phyloP scores from a whole-genome alignment of 2,329 filamentous ascomycete species.

The Pseudogymnoascus sp. region DNA sequence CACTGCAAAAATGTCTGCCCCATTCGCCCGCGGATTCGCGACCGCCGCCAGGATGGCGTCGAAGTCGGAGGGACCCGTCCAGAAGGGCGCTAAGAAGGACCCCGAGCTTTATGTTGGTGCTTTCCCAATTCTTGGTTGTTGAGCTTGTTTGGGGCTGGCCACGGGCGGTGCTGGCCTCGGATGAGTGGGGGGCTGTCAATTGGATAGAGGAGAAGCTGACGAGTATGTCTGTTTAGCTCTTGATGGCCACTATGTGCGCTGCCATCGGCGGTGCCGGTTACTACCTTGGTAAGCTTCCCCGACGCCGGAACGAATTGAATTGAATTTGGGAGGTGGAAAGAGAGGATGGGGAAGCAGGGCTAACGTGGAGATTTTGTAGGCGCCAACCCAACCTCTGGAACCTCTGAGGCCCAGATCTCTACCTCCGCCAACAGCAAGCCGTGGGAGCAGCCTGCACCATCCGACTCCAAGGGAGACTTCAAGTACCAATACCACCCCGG shows the following conservation, averaged over 20 bases:
- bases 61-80: conserved; percentile 40
- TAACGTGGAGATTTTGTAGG: conserved; percentile 39
- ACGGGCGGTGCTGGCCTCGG: neutral
- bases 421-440: conserved; percentile 76
- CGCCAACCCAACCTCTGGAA: conserved; percentile 75
- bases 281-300: conserved; percentile 60
- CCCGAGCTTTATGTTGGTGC: conserved; percentile 63
- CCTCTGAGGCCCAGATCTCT: conserved; percentile 70
- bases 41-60: conserved; percentile 30
- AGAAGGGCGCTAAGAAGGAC: conserved; percentile 59
- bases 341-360: neutral
- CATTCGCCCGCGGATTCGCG: conserved; percentile 27
- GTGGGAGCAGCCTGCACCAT: conserved; percentile 64
- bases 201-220: neutral
- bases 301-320: neutral
- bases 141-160: neutral
- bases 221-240: conserved; percentile 53
- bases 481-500: conserved; percentile 59
- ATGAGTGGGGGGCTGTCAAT: neutral
- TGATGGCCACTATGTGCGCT: conserved; percentile 83
- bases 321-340: neutral
- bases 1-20: conserved; percentile 24
- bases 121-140: neutral
- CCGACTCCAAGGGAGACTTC: conserved; percentile 53
- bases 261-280: conserved; percentile 83